These are phyloP conservation scores for Claviceps sp. DNA, from an alignment of 2,329 filamentous ascomycete genomes.

Conservation along the genomic window DNA sequence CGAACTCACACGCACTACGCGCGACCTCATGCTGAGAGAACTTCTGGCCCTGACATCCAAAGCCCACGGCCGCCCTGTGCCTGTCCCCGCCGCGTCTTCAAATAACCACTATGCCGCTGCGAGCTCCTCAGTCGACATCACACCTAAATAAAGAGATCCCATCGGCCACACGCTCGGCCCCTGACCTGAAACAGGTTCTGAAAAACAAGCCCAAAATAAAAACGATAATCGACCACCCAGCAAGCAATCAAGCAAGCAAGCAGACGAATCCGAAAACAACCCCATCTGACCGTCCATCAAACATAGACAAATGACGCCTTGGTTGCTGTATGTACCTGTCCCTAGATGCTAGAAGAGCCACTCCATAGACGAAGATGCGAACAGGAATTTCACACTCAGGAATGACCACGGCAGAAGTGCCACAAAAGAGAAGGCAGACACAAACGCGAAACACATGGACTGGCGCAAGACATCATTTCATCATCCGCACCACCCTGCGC, in stretches of 20 bases:
- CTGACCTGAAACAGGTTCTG: neutral
- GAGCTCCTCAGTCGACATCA: constrained; percentile 17
- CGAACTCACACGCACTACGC: constrained; percentile 50
- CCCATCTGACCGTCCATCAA: neutral
- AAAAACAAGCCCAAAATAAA: neutral
- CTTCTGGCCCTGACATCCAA: constrained; percentile 39
- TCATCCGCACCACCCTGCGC: neutral
- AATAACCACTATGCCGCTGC: constrained; percentile 12
- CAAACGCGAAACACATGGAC: too few relatives aligned
- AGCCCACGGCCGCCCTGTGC: constrained; percentile 27
- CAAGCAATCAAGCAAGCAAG: too few relatives aligned
- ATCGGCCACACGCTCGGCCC: neutral
- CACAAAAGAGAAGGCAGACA: neutral
- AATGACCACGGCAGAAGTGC: too few relatives aligned
- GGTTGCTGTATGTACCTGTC: neutral
- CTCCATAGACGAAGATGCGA: neutral
- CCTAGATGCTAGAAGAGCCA: neutral
- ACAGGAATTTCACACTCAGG: neutral
- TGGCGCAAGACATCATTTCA: neutral
- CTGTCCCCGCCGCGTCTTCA: constrained; percentile 14
- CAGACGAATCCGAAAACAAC: neutral
- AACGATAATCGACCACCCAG: neutral
- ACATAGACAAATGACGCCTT: neutral
- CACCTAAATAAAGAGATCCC: neutral
- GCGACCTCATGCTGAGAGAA: constrained; percentile 63